These are phyloP conservation scores for Colletotrichum ledebouriae DNA, from an alignment of 2,329 filamentous ascomycete species.

Conservation along the genomic window DNA sequence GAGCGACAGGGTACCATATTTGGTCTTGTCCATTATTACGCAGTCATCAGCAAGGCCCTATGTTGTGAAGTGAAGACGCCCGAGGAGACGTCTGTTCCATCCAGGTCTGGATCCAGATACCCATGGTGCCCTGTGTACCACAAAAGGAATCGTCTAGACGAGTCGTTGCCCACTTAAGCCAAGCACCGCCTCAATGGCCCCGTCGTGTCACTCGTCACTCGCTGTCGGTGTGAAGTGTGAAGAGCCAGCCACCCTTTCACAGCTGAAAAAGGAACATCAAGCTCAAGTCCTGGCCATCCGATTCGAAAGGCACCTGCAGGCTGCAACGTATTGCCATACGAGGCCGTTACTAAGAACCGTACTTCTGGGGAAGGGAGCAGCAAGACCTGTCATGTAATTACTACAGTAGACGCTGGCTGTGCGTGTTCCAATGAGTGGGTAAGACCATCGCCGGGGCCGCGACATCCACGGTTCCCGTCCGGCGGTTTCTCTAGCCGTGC, in stretches of 20 bases:
- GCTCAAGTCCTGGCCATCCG: slow-evolving; percentile 19
- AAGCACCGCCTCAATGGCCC: slow-evolving; percentile 28
- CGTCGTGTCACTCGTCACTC: slow-evolving; percentile 4
- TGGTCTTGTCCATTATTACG: slow-evolving; percentile 20
- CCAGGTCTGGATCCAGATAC: neutral
- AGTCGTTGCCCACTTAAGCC: slow-evolving; percentile 12
- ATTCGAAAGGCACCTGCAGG: slow-evolving; percentile 8
- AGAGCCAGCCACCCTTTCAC: slow-evolving; percentile 27
- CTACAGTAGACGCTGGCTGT: neutral
- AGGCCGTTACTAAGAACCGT: slow-evolving; percentile 7
- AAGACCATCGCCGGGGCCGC: neutral
- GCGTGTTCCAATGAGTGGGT: slow-evolving; percentile 2
- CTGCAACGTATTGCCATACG: neutral
- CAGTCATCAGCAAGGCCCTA: neutral
- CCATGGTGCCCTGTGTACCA: neutral
- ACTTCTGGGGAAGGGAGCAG: slow-evolving; percentile 6
- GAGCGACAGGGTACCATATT: no score
- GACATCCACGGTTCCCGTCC: slow-evolving; percentile 19
- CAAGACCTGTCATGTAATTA: slow-evolving; percentile 5
- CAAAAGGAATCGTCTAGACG: slow-evolving; percentile 16
- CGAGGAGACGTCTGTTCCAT: neutral
- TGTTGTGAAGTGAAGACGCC: slow-evolving; percentile 13
- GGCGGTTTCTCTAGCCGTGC: slow-evolving; percentile 15
- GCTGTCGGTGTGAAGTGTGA: neutral
- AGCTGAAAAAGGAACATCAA: slow-evolving; percentile 29